Percentiles rank a stretch among this genome's conserved stretches.
These are phyloP conservation scores for Umbilicus rupestris DNA, from an alignment of 164 flowering plant genomes.

Conservation along the genomic window DNA sequence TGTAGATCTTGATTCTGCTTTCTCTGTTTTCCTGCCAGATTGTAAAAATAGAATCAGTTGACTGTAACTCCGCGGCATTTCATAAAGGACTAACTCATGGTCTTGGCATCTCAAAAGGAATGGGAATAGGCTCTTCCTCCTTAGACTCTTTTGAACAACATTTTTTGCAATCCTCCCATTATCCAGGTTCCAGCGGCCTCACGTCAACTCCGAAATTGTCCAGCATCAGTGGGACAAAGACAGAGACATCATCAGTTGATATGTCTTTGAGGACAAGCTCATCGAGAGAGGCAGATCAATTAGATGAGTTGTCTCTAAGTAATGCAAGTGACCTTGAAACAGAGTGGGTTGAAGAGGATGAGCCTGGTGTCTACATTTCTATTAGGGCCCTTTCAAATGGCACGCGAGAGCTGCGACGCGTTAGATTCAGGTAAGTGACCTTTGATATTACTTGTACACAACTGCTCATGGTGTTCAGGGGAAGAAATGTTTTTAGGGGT, in stretches of 20 bases:
- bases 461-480: constrained; percentile 22
- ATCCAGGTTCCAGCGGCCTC: constrained; percentile 41
- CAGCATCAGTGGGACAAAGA: constrained; percentile 66
- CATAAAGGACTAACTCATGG: constrained; percentile 46
- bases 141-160: constrained; percentile 80
- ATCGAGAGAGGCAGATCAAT: constrained; percentile 69
- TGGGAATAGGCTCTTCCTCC: constrained; percentile 74
- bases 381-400: constrained; percentile 49
- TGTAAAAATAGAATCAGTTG: constrained; percentile 61
- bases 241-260: constrained; percentile 74
- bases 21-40: constrained; percentile 28
- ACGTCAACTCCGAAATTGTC: constrained; percentile 81
- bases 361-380: constrained; percentile 66
- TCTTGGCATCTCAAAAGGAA: constrained; percentile 43
- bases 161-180: constrained; percentile 35
- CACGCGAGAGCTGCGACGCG: constrained; percentile 53
- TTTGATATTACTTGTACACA: neutral
- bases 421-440: constrained; percentile 49
- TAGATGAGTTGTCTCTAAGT: constrained; percentile 79
- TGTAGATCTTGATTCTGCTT: neutral
- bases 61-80: constrained; percentile 68
- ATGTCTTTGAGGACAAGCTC: constrained; percentile 74
- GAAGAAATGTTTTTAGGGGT: constrained; percentile 71
- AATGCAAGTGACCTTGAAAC: constrained; percentile 85
- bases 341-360: constrained; percentile 75